Base-by-base conservation (phyloP, 2,329 filamentous ascomycete species). In the Phialophora chinensis region DNA sequence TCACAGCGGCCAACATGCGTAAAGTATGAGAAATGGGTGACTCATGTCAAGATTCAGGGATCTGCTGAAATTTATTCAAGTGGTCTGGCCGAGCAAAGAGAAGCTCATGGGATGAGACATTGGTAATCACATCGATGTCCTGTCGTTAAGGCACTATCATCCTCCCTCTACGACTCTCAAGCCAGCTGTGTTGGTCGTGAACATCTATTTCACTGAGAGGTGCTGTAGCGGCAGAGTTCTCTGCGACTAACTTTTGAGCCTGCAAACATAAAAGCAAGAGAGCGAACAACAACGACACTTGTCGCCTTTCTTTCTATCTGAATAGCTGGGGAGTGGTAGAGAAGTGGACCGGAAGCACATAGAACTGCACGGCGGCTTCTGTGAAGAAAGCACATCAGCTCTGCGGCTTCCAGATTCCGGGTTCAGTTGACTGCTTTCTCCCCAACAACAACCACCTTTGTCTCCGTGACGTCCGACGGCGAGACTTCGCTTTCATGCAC, bases 371-470 rank as follows among this genome's bases (percentile, higher is more conserved):
- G 38, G 38, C 38, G 12, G 38, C 38, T 44, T 44, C 17, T 7
- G 8, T 5, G 5, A n/a, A 44, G 17, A 17, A n/a, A 20, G 38
- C 14, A 17, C 14, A n/a, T 44, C 14, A 44, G 4, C 38, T 42
- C 38, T 42, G 4, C 12, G 4, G 14, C 14, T 7, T 27, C 42
- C 11, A 23, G 12, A 12, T 17, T 7, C 29, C 17, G 12, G 47
- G 4, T 31, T 60, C 29, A 47, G 23, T 29, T 29, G 25, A 50
- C 42, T 44, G 42, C 12, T 44, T 44, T 53, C 49, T 61, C 47
- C 33, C 59, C 59, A 23, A 61, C 29, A 4, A 61, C 49, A 1
- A 53, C 59, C 5, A 35, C 49, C 35, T 61, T 61, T 27, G 59
- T 52, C 29, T 61, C 59, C 29, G 33, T 52, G 23, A 11, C 59